Percentiles rank a stretch among this genome's conserved stretches.
These are phyloP conservation scores for Ananas comosus DNA, from an alignment of 176 grass and related monocot species.

Conservation along the genomic window DNA sequence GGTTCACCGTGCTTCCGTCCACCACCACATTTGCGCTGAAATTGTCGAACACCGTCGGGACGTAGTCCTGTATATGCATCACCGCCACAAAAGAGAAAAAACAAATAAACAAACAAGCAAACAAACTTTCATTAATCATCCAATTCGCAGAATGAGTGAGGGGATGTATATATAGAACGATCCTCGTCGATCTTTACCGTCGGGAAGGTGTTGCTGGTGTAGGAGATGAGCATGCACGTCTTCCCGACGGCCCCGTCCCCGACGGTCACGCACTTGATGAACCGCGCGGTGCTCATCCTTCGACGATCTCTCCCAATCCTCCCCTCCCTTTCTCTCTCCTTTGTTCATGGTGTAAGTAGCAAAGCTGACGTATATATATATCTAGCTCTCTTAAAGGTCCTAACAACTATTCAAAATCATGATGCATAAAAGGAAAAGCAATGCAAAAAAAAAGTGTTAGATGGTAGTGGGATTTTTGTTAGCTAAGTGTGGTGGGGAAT, in stretches of 20 bases:
- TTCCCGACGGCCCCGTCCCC: constrained; percentile 45
- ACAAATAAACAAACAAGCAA: constrained; percentile 9
- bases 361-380: constrained; percentile 21
- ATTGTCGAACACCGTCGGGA: constrained; percentile 36
- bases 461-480: constrained; percentile 11
- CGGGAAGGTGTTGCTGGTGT: constrained; percentile 50
- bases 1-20: constrained; percentile 32
- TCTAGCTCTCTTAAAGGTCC: constrained; percentile 27
- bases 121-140: neutral
- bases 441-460: neutral
- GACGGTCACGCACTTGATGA: constrained; percentile 49
- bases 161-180: neutral
- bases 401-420: constrained; percentile 16
- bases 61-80: constrained; percentile 20
- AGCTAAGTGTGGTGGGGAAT: neutral
- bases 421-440: constrained; percentile 8
- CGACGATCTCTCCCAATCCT: neutral
- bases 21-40: constrained; percentile 36
- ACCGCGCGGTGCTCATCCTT: constrained; percentile 42
- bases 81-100: neutral
- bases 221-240: constrained; percentile 52
- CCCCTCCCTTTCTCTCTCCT: neutral
- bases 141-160: neutral
- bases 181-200: constrained; percentile 22
- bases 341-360: neutral